Base-by-base conservation (phyloP, 257 asterid species). In the Ajuga chamaepitys region DNA sequence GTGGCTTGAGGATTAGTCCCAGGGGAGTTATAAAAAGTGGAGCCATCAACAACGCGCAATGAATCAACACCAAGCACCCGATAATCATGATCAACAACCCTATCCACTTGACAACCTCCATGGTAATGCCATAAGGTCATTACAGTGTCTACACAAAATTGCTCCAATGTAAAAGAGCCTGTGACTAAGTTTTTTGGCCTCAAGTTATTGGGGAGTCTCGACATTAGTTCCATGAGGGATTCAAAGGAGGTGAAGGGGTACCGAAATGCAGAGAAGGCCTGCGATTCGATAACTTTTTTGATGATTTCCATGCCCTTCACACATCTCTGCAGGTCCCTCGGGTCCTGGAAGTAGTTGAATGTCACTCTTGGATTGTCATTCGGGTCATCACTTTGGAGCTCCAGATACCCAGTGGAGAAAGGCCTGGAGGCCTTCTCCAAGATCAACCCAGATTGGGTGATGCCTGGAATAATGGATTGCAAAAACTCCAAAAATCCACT, bases 1-100 rank as follows among this genome's bases (percentile, higher is more conserved):
- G 98, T 88, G 42, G 98, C 98, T 63, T 91, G 95, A 50, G 98
- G 98, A 82, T 91, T 88, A 61, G 98, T 85, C 14, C 95, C 98
- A 0, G 95, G 98, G 0, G 90, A 76, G 48, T 67, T 59, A 61
- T 26, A 3, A 67, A 86, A 85, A 1, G 95, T 91, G 4, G 98
- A 92, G 0, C 95, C 95, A 64, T 89, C 97, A 13, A 92, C 50
- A 10, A 92, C 95, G 0, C 97, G 86, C 67, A 92, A 67, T 0
- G 84, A 75, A 2, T 87, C 95, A 4, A 86, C 86, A 0, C 97
- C 95, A 3, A 86, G 0, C 21, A 89, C 88, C 60, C 38, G 78
- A 25, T 83, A 83, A 17, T 92, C 70, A 0, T 28, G 70, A 72
- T 89, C 95, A 6, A 92, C 93, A 5, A 92, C 98, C 22, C 66